Conservation (phyloP, 129 eudicot species). For the Ambrosia artemisiifolia region DNA sequence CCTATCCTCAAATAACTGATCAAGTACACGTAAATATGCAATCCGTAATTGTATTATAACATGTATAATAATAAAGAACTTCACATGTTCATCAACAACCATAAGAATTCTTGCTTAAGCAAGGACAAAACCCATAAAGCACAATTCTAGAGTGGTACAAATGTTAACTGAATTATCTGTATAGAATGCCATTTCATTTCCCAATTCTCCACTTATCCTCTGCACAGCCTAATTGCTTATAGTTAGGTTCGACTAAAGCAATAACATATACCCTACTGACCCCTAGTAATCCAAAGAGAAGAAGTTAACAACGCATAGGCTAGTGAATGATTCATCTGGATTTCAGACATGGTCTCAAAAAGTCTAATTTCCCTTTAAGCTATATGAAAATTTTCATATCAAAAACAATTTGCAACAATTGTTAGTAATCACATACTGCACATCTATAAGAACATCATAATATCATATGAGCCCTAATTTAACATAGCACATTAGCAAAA, state of each 20-base stretch:
- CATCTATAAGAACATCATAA: not conserved
- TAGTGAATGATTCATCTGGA: not conserved
- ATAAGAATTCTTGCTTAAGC: no score
- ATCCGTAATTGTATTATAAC: no score
- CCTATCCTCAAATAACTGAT: no score
- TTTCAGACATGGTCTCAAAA: not conserved
- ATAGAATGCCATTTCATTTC: no score
- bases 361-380: not conserved
- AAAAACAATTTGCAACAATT: not conserved
- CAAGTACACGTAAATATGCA: no score
- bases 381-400: not conserved
- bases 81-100: no score
- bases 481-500: conserved; percentile 5
- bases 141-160: no score
- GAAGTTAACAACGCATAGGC: not conserved
- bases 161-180: no score
- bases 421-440: not conserved
- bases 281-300: not conserved
- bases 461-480: not conserved
- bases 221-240: no score
- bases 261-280: not conserved
- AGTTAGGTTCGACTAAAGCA: not conserved
- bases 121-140: no score
- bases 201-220: no score
- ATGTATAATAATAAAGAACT: no score